Evolutionary conservation across 495 filamentous ascomycete species (phyloP).

Genomic region (Penicillium daleae): DNA sequence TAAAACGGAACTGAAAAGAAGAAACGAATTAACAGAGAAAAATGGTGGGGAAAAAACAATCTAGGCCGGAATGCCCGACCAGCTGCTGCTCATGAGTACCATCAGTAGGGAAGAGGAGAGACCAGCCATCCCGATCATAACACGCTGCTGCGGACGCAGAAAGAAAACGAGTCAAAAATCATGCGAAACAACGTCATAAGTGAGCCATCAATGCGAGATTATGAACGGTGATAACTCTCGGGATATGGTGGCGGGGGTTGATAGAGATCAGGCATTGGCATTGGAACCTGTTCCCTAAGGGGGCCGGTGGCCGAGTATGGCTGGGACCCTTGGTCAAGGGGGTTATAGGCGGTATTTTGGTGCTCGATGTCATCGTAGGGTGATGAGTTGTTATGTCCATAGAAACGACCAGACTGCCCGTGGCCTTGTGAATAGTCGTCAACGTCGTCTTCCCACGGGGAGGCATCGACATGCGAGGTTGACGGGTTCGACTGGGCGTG

Average conservation of each 20-base stretch:
- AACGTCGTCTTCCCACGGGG: constrained; percentile 25
- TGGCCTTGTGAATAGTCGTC: constrained; percentile 35
- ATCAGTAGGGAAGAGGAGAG: constrained; percentile 16
- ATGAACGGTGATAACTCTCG: constrained; percentile 28
- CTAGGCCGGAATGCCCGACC: constrained; percentile 12
- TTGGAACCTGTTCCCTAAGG: constrained; percentile 38
- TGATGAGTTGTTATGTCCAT: constrained; percentile 25
- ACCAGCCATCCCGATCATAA: constrained; percentile 10
- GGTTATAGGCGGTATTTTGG: constrained; percentile 24
- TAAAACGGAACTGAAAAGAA: constrained; percentile 19
- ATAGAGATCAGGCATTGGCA: constrained; percentile 43
- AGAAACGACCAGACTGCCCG: constrained; percentile 26
- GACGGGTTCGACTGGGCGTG: constrained; percentile 47
- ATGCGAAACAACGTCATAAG: constrained; percentile 8
- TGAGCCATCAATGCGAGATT: constrained; percentile 20
- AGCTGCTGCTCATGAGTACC: constrained; percentile 30
- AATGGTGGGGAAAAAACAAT: neutral
- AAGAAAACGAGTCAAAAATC: neutral
- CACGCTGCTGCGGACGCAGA: constrained; percentile 10
- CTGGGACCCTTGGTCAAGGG: constrained; percentile 8
- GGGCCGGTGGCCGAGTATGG: constrained; percentile 26
- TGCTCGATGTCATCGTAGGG: constrained; percentile 33
- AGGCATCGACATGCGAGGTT: constrained; percentile 18
- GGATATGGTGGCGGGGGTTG: constrained; percentile 37
- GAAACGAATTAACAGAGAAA: constrained; percentile 8